Evolutionary conservation across 2,329 filamentous ascomycete genomes (phyloP), one percentile per base, ranked within the genome.

Genomic region (Trichoderma endophyticum): DNA sequence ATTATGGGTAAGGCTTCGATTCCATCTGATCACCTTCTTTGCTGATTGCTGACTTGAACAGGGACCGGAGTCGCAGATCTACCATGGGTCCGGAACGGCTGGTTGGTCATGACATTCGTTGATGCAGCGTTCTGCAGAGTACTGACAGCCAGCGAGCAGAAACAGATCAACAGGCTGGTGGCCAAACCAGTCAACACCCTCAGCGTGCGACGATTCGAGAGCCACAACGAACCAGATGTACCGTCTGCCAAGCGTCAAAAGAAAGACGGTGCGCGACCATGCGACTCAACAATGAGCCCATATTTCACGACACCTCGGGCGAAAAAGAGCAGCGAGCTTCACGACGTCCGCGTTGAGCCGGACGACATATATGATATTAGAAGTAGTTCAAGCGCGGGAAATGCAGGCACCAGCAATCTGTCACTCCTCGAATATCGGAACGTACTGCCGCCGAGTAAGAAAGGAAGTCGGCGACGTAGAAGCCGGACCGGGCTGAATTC

Each of bases 1-100:
- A 83, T 77, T 84, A 83, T 83, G 82, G 80, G 82, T 83, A 80
- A 68, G 76, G 72, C 72, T 72, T 71, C 73, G 63, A 61, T 63
- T 61, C 48, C 32, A 6, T 11, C 48, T 21, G 26, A 30, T 63
- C 30, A 32, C 54, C 7, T 36, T 56, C 21, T 24, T n/a, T 12
- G 3, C n/a, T 11, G 18, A 18, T 71, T 71, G 71, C 76, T 79
- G 74, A 76, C 76, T 60, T 60, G 34, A 24, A 59, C 57, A 57
- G 79, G 77, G 70, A 73, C 75, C 74, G 70, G 72, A 75, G 67
- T 43, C 56, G 39, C 57, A 65, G 48, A 54, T 34, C 73, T 72
- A 75, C 73, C 71, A 77, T 75, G 69, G 74, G 70, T 73, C 71
- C 66, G 14, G 70, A 72, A 32, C 75, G 76, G 73, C 67, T 80